phyloP scores from a whole-genome alignment of 805 yeast genomes.

The Candida hungchunana region DNA sequence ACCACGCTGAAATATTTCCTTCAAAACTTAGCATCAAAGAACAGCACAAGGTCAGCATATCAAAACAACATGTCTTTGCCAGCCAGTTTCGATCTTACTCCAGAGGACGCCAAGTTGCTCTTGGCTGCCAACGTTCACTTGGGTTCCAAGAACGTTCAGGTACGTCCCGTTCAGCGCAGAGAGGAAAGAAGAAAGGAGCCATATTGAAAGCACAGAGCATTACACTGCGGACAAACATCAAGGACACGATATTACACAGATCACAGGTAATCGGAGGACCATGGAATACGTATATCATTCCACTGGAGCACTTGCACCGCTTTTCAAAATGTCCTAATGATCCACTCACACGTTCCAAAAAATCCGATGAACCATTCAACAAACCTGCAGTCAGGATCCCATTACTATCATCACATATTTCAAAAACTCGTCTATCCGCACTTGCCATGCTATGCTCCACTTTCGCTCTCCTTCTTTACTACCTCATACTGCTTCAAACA shows the following conservation, averaged over 20 bases:
- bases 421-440: too few relatives aligned
- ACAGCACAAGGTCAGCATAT: constrained; percentile 3
- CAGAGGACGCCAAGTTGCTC: constrained; percentile 98
- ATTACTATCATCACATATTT: too few relatives aligned
- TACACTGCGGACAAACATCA: background rate
- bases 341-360: too few relatives aligned
- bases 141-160: constrained; percentile 99
- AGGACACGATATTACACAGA: too few relatives aligned
- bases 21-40: constrained; percentile 4
- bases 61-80: constrained; percentile 65
- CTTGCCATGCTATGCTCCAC: too few relatives aligned
- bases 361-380: too few relatives aligned
- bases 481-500: background rate
- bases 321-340: too few relatives aligned
- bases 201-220: background rate
- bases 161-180: constrained; percentile 42
- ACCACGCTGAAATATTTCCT: constrained; percentile 23
- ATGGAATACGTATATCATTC: too few relatives aligned
- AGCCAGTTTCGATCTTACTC: constrained; percentile 87
- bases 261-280: too few relatives aligned
- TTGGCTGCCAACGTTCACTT: constrained; percentile 99
- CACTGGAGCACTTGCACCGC: too few relatives aligned
- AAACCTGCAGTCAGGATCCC: too few relatives aligned
- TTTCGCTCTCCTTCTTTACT: too few relatives aligned
- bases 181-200: constrained; percentile 1